Evolutionary conservation across 1,139 yeast species (phyloP).

Genomic region (Candida freyschussii): DNA sequence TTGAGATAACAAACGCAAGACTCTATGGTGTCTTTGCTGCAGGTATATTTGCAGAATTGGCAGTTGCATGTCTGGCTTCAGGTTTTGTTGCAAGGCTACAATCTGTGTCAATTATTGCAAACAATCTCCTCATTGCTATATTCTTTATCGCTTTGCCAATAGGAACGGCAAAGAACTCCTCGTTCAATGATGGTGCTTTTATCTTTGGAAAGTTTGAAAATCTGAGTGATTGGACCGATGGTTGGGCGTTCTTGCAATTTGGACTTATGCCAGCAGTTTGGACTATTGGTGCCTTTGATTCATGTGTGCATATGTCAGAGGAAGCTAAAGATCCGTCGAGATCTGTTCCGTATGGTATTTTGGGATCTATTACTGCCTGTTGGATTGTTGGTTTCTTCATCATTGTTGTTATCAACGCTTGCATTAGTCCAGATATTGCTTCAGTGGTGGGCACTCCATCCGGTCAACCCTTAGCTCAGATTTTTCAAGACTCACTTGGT

Average conservation of each 20-base stretch:
- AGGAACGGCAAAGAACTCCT: slow-evolving; percentile 37
- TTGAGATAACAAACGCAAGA: no score
- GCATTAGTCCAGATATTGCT: slow-evolving; percentile 48
- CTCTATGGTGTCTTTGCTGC: slow-evolving; percentile 47
- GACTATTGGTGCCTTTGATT: slow-evolving; percentile 64
- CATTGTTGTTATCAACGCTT: slow-evolving; percentile 49
- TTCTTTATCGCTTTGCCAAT: slow-evolving; percentile 58
- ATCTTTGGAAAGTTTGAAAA: slow-evolving; percentile 48
- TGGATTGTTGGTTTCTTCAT: slow-evolving; percentile 59
- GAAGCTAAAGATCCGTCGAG: slow-evolving; percentile 60
- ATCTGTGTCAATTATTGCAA: slow-evolving; percentile 46
- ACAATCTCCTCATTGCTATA: slow-evolving; percentile 44
- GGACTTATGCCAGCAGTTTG: slow-evolving; percentile 58
- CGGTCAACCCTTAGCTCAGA: slow-evolving; percentile 62
- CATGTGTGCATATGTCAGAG: slow-evolving; percentile 66
- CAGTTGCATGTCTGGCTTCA: no score
- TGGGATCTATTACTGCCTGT: slow-evolving; percentile 51
- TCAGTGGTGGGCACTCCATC: slow-evolving; percentile 39
- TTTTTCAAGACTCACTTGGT: slow-evolving; percentile 61
- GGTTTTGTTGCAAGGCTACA: slow-evolving; percentile 52
- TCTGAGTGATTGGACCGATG: slow-evolving; percentile 47
- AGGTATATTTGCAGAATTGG: slow-evolving; percentile 37
- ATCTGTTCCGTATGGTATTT: slow-evolving; percentile 62
- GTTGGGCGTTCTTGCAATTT: slow-evolving; percentile 57
- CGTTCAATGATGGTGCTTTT: slow-evolving; percentile 24